These are phyloP conservation scores for Flaveria bidentis DNA, from an alignment of 129 eudicot genomes.

Conservation along the genomic window DNA sequence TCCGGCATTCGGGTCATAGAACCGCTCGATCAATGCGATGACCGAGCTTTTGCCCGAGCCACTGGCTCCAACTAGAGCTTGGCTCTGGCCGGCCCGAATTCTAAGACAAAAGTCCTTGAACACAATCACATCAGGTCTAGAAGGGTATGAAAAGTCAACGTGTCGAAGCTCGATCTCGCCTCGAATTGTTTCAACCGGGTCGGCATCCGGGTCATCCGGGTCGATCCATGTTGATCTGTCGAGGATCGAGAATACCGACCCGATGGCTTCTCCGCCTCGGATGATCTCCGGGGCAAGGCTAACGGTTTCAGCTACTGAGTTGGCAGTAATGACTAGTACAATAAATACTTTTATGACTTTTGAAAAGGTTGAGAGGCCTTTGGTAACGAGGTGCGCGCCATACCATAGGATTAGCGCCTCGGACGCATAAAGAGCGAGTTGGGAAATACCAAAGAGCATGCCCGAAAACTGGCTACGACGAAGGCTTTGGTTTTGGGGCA, in stretches of 20 bases:
- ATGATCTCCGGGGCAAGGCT: conserved; percentile 96
- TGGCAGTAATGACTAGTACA: conserved; percentile 84
- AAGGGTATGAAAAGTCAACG: conserved; percentile 91
- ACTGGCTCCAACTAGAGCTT: conserved; percentile 95
- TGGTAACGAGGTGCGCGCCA: conserved; percentile 83
- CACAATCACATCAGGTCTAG: conserved; percentile 73
- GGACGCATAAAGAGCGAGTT: conserved; percentile 86
- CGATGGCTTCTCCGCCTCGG: conserved; percentile 94
- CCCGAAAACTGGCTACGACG: conserved; percentile 79
- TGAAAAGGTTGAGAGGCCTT: conserved; percentile 85
- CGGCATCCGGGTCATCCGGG: conserved; percentile 84
- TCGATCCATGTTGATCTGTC: conserved; percentile 82
- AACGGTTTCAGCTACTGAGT: conserved; percentile 91
- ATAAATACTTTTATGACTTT: conserved; percentile 90
- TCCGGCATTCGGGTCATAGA: conserved; percentile 82
- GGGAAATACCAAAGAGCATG: conserved; percentile 84
- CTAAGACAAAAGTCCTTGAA: conserved; percentile 84
- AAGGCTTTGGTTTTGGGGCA: conserved; percentile 74
- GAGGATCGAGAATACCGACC: conserved; percentile 79
- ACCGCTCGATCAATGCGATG: conserved; percentile 78
- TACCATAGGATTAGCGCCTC: conserved; percentile 98
- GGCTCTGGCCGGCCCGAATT: conserved; percentile 94
- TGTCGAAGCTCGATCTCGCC: conserved; percentile 91
- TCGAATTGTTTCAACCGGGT: conserved; percentile 66
- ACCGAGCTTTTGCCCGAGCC: conserved; percentile 97